phyloP scores from a whole-genome alignment of 2,329 filamentous ascomycete species.

The Coniochaeta sp. region DNA sequence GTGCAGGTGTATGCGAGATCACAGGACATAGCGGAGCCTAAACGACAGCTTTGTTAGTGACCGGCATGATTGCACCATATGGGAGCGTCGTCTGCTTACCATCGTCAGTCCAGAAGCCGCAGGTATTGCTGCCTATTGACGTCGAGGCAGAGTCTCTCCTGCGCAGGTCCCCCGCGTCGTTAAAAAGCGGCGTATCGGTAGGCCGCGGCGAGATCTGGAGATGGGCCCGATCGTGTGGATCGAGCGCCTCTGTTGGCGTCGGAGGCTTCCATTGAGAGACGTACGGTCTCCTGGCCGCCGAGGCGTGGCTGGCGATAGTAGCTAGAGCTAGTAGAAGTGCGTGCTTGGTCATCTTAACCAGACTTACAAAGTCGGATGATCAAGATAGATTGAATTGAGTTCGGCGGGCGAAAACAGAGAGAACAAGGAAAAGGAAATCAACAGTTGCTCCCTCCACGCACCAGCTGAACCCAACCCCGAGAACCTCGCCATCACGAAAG shows the following conservation, averaged over 20 bases:
- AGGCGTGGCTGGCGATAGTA: not conserved
- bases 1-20: conserved; percentile 8
- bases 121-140: conserved; percentile 5
- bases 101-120: conserved; percentile 7
- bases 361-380: not conserved
- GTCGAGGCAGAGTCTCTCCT: not conserved
- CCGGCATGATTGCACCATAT: not conserved
- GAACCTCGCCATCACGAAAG: not conserved
- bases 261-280: not conserved
- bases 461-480: not conserved
- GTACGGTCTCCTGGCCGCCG: not conserved
- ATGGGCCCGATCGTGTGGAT: conserved; percentile 1
- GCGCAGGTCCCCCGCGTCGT: not conserved
- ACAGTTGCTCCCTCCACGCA: not conserved
- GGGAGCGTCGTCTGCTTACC: not conserved
- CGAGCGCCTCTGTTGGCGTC: not conserved
- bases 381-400: not conserved
- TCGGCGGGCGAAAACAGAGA: not conserved
- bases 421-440: not conserved
- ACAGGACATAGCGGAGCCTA: conserved; percentile 6
- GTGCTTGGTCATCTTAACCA: not conserved
- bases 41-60: not conserved
- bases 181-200: conserved; percentile 1
- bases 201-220: conserved; percentile 5
- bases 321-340: not conserved